phyloP scores from a whole-genome alignment of 495 filamentous ascomycete genomes.

The Bacidia gigantensis region DNA sequence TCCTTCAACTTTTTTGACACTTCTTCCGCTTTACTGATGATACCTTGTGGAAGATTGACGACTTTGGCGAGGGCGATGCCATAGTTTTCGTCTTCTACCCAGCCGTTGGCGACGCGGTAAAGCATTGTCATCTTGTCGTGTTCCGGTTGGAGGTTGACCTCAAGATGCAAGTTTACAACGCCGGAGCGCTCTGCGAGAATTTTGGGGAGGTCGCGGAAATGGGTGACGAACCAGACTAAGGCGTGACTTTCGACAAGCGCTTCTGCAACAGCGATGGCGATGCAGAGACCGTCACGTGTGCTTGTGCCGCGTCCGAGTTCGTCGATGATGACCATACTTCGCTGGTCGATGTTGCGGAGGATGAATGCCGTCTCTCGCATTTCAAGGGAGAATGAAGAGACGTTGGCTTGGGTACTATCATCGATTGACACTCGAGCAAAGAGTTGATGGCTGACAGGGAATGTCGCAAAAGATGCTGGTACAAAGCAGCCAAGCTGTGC shows the following conservation, averaged over 20 bases:
- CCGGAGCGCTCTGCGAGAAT: constrained; percentile 61
- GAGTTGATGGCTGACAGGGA: constrained; percentile 67
- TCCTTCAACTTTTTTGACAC: constrained; percentile 48
- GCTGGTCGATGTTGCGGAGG: constrained; percentile 56
- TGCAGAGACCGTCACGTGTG: constrained; percentile 72
- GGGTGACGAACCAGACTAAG: constrained; percentile 83
- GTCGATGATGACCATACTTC: constrained; percentile 76
- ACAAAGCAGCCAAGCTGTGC: constrained; percentile 88
- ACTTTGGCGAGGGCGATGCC: constrained; percentile 61
- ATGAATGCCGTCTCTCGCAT: constrained; percentile 96
- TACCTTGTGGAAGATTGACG: constrained; percentile 52
- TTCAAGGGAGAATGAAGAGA: constrained; percentile 86
- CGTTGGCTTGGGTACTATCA: constrained; percentile 80
- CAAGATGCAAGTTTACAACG: constrained; percentile 70
- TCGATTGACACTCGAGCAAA: constrained; percentile 79
- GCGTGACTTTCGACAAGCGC: constrained; percentile 63
- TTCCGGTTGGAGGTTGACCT: constrained; percentile 44
- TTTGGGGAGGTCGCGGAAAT: constrained; percentile 70
- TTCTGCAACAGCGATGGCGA: constrained; percentile 82
- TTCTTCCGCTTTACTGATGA: constrained; percentile 52
- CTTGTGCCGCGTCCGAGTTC: constrained; percentile 90
- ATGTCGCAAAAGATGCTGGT: constrained; percentile 67
- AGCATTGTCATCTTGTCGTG: constrained; percentile 62
- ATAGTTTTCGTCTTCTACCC: constrained; percentile 60
- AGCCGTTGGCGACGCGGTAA: constrained; percentile 63